Evolutionary conservation across 345 rosid genomes (phyloP), one percentile per base, ranked within the genome.

Genomic region (Salix viminalis): DNA sequence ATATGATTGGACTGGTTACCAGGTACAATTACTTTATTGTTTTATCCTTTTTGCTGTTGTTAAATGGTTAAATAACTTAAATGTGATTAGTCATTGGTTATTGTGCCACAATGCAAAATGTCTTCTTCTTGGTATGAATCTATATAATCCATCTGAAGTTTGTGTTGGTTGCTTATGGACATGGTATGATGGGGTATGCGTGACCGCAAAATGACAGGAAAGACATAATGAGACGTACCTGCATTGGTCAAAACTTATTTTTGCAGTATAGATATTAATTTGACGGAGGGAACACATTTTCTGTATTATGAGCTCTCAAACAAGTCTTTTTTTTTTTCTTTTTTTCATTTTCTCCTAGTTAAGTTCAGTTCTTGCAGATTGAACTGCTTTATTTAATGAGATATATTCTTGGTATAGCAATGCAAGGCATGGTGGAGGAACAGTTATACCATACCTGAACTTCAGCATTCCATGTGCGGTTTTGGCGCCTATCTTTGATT

Each of bases 381-480:
- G 72, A 48, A 76, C 16, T 69, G 18, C 70, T 52, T 11, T 67
- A 21, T 30, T 66, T 73, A 75, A 76, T 3, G 54, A 64, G 73
- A 36, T 75, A 26, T 77, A 54, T 82, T 80, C 65, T 77, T 82
- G 80, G 67, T 66, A 65, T 87, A 96, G 99, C 90, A 96, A 96
- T 26, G 92, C 99, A 4, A 85, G 97, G 83, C 98, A 96, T 39
- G 94, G 96, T 39, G 94, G 92, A 11, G 94, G 99, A 72, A 90
- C 86, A 41, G 76, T 90, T 77, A 93, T 96, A 83, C 99, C 99
- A 0, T 90, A 93, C 84, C 84, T 96, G 79, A 96, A 96, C 83
- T 96, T 96, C 85, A 91, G 93, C 94, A 93, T 96, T 79, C 98
- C 99, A 18, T 89, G 92, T 79, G 94, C 90, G 24, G 88, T 86